phyloP scores from a whole-genome alignment of 495 filamentous ascomycete genomes.

The Rhypophila decipiens region DNA sequence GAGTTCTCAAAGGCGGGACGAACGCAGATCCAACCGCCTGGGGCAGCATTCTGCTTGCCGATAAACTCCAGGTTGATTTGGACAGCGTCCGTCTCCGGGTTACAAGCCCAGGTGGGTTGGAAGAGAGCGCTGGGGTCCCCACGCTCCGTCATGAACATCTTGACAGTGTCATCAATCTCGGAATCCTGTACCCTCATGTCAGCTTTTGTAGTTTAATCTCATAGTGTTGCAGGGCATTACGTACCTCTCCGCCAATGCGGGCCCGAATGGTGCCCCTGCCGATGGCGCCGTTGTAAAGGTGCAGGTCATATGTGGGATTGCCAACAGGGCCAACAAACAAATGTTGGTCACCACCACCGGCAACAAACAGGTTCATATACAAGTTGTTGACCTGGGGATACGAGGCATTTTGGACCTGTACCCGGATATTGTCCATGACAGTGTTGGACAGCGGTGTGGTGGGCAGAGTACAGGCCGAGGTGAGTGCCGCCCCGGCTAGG shows the following conservation, averaged over 20 bases:
- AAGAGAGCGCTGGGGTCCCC: slow-evolving; percentile 42
- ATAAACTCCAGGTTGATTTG: slow-evolving; percentile 39
- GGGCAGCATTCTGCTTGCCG: slow-evolving; percentile 21
- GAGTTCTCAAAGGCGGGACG: slow-evolving; percentile 29
- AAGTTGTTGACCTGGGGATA: slow-evolving; percentile 43
- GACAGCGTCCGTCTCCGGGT: slow-evolving; percentile 39
- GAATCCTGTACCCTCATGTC: slow-evolving; percentile 44
- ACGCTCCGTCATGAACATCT: slow-evolving; percentile 50
- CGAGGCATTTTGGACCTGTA: slow-evolving; percentile 45
- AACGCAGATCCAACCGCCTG: slow-evolving; percentile 38
- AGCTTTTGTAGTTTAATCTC: neutral
- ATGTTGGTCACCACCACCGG: slow-evolving; percentile 46
- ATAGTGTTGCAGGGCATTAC: neutral
- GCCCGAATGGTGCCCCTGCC: slow-evolving; percentile 28
- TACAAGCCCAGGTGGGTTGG: slow-evolving; percentile 42
- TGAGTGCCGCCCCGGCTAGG: slow-evolving; percentile 19
- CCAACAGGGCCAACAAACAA: slow-evolving; percentile 44
- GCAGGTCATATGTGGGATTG: slow-evolving; percentile 36
- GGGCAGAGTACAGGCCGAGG: slow-evolving; percentile 37
- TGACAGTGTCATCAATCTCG: slow-evolving; percentile 46
- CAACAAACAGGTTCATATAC: slow-evolving; percentile 43
- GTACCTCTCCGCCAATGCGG: slow-evolving; percentile 44
- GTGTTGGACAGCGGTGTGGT: slow-evolving; percentile 26
- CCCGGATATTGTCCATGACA: slow-evolving; percentile 36
- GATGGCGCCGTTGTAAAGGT: slow-evolving; percentile 40